A percentile compares a stretch with the other conserved stretches of the same genome.
Conservation (phyloP, 306 rosid genomes). For the Urtica urens region DNA sequence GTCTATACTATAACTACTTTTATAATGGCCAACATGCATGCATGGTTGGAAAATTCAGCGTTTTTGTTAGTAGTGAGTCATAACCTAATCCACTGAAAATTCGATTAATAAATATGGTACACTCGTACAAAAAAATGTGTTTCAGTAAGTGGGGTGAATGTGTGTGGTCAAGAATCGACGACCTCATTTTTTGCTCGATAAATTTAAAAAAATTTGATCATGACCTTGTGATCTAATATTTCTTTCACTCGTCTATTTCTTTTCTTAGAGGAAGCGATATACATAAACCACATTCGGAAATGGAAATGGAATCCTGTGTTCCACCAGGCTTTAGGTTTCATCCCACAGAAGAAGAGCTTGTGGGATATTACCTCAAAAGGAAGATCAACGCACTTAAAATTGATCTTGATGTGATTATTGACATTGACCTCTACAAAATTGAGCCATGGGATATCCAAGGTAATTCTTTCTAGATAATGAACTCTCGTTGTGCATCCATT, state of each 20-base stretch:
- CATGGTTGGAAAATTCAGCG: background rate
- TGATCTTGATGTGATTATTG: constrained; percentile 75
- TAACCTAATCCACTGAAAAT: background rate
- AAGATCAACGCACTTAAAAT: constrained; percentile 66
- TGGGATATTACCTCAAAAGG: constrained; percentile 79
- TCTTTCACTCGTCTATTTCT: background rate
- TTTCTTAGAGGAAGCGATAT: constrained; percentile 16
- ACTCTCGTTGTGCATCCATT: background rate
- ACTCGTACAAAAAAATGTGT: no score
- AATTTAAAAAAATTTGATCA: background rate
- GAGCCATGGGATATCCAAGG: constrained; percentile 99
- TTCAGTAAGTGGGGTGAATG: background rate
- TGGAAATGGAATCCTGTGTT: constrained; percentile 76
- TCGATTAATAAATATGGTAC: no score
- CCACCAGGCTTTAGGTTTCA: constrained; percentile 96
- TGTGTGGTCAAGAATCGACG: background rate
- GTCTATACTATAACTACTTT: no score
- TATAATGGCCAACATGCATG: background rate
- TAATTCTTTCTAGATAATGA: constrained; percentile 3
- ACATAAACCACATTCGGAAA: no score
- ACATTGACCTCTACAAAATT: constrained; percentile 78
- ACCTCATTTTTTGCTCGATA: background rate
- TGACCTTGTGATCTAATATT: background rate
- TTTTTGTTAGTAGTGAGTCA: background rate
- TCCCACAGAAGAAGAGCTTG: constrained; percentile 97